A percentile compares a stretch with the other conserved stretches of the same genome.
These are phyloP conservation scores for Xerocomus tenax DNA, from an alignment of 1,284 basidiomycete species.

Conservation along the genomic window DNA sequence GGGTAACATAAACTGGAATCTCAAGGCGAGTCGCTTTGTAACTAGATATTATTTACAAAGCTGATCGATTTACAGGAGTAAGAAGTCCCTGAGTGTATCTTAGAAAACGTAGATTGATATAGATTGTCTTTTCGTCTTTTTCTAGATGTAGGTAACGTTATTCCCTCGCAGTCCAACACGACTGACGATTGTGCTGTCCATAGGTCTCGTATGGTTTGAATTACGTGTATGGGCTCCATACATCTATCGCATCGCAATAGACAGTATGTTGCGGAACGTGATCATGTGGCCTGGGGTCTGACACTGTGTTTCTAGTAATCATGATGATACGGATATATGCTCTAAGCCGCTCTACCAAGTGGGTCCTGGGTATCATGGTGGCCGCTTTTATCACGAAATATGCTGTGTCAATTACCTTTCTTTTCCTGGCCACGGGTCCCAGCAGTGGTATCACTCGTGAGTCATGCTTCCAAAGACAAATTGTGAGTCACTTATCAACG, in stretches of 20 bases:
- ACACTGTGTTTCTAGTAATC: conserved; percentile 9
- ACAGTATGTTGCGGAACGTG: conserved; percentile 8
- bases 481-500: neutral
- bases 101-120: neutral
- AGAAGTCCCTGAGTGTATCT: neutral
- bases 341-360: conserved; percentile 8
- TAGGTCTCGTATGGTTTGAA: conserved; percentile 16
- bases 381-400: conserved; percentile 9
- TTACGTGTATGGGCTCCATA: conserved; percentile 13
- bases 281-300: neutral
- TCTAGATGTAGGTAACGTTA: conserved; percentile 11
- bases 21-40: conserved; percentile 5
- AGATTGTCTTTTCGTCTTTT: neutral
- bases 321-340: conserved; percentile 19
- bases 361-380: conserved; percentile 8
- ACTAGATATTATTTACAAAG: neutral
- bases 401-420: conserved; percentile 2
- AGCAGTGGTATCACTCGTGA: conserved; percentile 4
- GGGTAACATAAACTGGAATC: conserved; percentile 7
- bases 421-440: conserved; percentile 13
- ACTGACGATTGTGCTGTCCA: neutral
- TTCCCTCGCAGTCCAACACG: neutral
- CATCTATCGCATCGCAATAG: conserved; percentile 17
- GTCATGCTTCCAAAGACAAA: neutral
- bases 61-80: conserved; percentile 10